Conservation (phyloP, 352 stramenopile genomes). For the Pythium graminicola region DNA sequence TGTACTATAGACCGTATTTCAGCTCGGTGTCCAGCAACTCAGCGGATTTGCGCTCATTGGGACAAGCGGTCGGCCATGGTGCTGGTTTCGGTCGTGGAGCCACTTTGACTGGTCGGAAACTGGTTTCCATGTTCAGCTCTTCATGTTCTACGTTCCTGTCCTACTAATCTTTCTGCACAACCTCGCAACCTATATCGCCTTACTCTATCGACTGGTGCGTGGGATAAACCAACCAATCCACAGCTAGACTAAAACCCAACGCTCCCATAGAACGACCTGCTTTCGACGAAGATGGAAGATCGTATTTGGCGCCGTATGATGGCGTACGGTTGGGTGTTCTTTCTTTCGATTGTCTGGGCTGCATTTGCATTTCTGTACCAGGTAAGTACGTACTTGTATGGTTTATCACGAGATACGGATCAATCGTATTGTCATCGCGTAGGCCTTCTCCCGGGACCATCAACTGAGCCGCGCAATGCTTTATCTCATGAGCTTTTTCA, state of each 20-base stretch:
- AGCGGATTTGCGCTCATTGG: slow-evolving; percentile 47
- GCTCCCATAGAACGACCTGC: slow-evolving; percentile 30
- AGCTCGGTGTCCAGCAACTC: slow-evolving; percentile 40
- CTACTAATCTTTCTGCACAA: slow-evolving; percentile 53
- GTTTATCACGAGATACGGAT: too few species aligned
- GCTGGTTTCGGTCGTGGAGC: slow-evolving; percentile 70
- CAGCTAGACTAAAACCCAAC: neutral
- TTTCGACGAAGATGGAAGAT: slow-evolving; percentile 63
- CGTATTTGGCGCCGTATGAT: slow-evolving; percentile 62
- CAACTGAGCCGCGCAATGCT: slow-evolving; percentile 41
- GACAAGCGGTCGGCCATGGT: slow-evolving; percentile 62
- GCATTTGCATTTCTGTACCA: slow-evolving; percentile 44
- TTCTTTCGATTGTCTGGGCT: slow-evolving; percentile 42
- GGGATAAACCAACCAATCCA: neutral
- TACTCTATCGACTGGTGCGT: slow-evolving; percentile 55
- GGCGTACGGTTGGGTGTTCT: slow-evolving; percentile 54
- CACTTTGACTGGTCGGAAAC: slow-evolving; percentile 39
- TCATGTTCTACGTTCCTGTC: slow-evolving; percentile 53
- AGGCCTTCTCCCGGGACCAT: slow-evolving; percentile 39
- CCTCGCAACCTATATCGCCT: slow-evolving; percentile 44
- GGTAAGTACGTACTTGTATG: slow-evolving; percentile 12
- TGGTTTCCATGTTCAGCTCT: slow-evolving; percentile 55
- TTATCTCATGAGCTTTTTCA: slow-evolving; percentile 63
- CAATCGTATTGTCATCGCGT: too few species aligned
- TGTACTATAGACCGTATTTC: slow-evolving; percentile 39